Evolutionary conservation across 2,329 filamentous ascomycete genomes (phyloP).

Genomic region (Escovopsis weberi): DNA sequence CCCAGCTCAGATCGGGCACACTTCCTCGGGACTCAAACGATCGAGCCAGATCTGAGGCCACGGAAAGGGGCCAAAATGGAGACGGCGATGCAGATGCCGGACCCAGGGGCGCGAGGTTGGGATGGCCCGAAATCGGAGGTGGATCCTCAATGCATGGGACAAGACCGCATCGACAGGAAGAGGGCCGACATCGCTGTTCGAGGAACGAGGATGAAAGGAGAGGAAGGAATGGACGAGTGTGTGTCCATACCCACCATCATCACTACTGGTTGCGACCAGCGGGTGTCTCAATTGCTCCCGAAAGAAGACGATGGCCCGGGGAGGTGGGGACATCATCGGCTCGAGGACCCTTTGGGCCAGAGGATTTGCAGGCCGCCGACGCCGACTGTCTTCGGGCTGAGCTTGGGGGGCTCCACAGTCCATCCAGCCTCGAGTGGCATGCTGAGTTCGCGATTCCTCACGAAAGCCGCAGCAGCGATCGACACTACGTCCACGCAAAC

Average conservation of each 20-base stretch:
- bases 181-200: conserved; percentile 11
- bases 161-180: conserved; percentile 4
- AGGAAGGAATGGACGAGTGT: conserved; percentile 19
- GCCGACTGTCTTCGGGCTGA: conserved; percentile 8
- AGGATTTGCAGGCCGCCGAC: conserved; percentile 11
- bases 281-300: conserved; percentile 8
- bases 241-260: conserved; percentile 45
- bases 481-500: conserved; percentile 1
- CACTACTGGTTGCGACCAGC: conserved; percentile 41
- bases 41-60: not conserved
- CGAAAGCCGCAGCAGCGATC: conserved; percentile 7
- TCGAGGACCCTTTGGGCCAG: conserved; percentile 4
- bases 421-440: conserved; percentile 12
- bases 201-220: conserved; percentile 10
- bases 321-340: not conserved
- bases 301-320: not conserved
- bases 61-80: conserved; percentile 5
- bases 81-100: conserved; percentile 6
- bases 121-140: conserved; percentile 1
- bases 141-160: not conserved
- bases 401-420: conserved; percentile 8
- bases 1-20: not conserved
- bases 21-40: not conserved
- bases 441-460: conserved; percentile 10
- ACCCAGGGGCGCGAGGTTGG: conserved; percentile 2